These are phyloP conservation scores for Epichloe festucae DNA, from an alignment of 2,329 filamentous ascomycete species.

Conservation along the genomic window DNA sequence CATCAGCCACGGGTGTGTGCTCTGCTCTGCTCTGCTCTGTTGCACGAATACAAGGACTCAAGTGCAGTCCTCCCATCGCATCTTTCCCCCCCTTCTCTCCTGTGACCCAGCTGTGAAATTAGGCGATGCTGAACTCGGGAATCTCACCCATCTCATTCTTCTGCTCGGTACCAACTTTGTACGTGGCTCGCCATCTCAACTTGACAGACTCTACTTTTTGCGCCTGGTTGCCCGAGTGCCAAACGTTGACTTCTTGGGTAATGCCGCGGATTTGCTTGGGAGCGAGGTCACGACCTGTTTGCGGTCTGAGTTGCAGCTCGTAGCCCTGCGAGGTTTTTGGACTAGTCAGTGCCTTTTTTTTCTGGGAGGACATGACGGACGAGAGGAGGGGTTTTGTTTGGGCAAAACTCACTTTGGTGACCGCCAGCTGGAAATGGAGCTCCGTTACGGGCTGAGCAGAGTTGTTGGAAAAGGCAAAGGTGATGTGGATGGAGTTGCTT, in stretches of 20 bases:
- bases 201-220: constrained; percentile 69
- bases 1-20: too few species aligned
- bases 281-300: constrained; percentile 63
- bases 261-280: constrained; percentile 65
- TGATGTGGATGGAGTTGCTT: constrained; percentile 50
- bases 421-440: constrained; percentile 82
- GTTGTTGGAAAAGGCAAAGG: constrained; percentile 75
- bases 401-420: constrained; percentile 58
- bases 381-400: too few species aligned
- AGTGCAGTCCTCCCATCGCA: too few species aligned
- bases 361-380: too few species aligned
- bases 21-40: too few species aligned
- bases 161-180: constrained; percentile 52
- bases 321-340: constrained; percentile 45
- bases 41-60: too few species aligned
- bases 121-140: constrained; percentile 63
- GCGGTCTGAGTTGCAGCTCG: constrained; percentile 69
- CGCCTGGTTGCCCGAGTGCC: constrained; percentile 53
- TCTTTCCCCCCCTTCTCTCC: not conserved
- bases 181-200: constrained; percentile 79
- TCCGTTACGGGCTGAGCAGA: constrained; percentile 59
- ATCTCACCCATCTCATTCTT: constrained; percentile 80
- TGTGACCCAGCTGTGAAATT: not conserved
- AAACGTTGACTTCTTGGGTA: constrained; percentile 66
- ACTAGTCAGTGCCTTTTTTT: not conserved